Percentiles rank a stretch among this genome's conserved stretches.
phyloP scores from a whole-genome alignment of 192 early-diverging fungal species.

The Coemansia sp. region DNA sequence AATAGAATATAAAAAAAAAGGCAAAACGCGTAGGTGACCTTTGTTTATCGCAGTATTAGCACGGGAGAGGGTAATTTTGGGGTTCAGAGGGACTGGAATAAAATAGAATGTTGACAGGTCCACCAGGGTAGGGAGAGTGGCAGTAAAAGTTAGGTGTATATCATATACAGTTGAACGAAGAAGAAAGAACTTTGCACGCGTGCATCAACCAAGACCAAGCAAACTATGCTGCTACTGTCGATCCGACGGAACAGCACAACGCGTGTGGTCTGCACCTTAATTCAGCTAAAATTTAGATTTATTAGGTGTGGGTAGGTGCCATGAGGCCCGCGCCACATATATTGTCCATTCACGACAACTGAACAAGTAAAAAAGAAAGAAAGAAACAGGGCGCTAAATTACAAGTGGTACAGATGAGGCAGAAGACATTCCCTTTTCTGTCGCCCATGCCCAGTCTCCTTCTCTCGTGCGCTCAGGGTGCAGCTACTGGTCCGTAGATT shows the following conservation, averaged over 20 bases:
- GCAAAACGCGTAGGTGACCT: not conserved
- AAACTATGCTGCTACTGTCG: not conserved
- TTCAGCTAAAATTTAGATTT: not conserved
- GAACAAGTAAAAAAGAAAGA: not conserved
- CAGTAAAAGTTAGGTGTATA: not conserved
- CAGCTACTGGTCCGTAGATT: constrained; percentile 9
- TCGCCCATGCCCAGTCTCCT: not conserved
- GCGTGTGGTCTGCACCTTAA: not conserved
- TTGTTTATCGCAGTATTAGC: not conserved
- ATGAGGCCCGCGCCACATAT: not conserved
- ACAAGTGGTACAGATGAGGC: not conserved
- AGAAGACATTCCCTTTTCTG: not conserved
- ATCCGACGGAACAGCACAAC: constrained; percentile 1
- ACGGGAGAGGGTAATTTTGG: not conserved
- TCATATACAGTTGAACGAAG: not conserved
- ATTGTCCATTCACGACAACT: not conserved
- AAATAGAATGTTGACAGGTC: not conserved
- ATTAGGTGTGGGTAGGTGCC: too few species aligned
- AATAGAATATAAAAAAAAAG: not conserved
- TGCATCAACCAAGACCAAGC: not conserved
- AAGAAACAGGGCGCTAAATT: not conserved
- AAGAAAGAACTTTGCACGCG: not conserved
- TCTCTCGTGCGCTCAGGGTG: not conserved
- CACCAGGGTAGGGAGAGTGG: not conserved
- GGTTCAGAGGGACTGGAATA: not conserved